phyloP scores from a whole-genome alignment of 192 early-diverging fungal genomes.

The Funneliformis mosseae region DNA sequence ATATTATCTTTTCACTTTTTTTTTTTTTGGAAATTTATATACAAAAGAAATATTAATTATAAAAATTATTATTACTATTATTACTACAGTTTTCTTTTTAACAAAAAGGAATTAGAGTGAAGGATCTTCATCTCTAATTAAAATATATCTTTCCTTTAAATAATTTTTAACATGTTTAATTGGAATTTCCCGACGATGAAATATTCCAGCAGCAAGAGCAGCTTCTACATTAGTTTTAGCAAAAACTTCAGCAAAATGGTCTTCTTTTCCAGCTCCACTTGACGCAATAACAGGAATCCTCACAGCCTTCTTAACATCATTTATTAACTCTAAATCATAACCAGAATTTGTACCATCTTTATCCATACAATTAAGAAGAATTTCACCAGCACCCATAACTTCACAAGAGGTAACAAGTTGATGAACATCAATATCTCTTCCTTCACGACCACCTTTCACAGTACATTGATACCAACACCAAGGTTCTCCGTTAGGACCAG shows the following conservation, averaged over 20 bases:
- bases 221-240: conserved; percentile 88
- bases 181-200: conserved; percentile 94
- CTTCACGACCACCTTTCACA: conserved; percentile 96
- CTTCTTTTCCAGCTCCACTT: conserved; percentile 84
- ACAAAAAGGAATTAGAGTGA: neutral
- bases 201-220: conserved; percentile 97
- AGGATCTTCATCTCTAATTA: conserved; percentile 51
- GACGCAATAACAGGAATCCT: conserved; percentile 97
- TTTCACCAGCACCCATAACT: conserved; percentile 93
- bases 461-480: conserved; percentile 99
- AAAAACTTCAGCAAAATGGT: conserved; percentile 91
- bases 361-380: conserved; percentile 99
- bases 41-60: no score
- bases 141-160: conserved; percentile 53
- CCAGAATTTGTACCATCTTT: conserved; percentile 98
- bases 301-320: conserved; percentile 77
- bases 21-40: no score
- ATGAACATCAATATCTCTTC: conserved; percentile 89
- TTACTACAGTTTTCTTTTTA: no score
- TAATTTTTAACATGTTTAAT: conserved; percentile 83
- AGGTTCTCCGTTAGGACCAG: conserved; percentile 89
- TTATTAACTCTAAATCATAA: conserved; percentile 87
- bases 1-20: no score
- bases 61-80: no score
- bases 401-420: conserved; percentile 90